Base-by-base conservation (phyloP, 805 yeast genomes). In the Pichia californica region DNA sequence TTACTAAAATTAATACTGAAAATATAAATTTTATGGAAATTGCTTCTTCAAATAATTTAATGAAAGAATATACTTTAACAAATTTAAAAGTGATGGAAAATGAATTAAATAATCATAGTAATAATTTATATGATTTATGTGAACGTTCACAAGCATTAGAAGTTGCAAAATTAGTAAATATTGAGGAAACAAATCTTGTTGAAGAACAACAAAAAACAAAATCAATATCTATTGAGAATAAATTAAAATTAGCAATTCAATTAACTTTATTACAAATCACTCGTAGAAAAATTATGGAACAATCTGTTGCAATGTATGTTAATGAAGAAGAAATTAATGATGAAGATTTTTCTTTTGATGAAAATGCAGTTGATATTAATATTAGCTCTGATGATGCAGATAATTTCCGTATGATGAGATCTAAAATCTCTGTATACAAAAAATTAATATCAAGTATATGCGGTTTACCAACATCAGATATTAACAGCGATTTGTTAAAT, bases 381-480 rank as follows among this genome's bases (percentile, higher is more conserved):
- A 34, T 32, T 5, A n/a, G 15, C 10, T 16, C 20, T 5, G 25
- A 28, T 14, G 34, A 35, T 26, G 26, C 28, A 9, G 43, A 43
- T 7, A 27, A 27, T 35, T 38, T 37, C 6, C 48, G 38, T 18
- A 45, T 39, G 36, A 46, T 55, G 14, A 56, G 54, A 25, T 59
- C 59, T 54, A 88, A 87, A 58, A 83, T 62, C 25, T 50, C 50
- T 31, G 48, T 60, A 15, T 60, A 91, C 67, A 73, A 95, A 50
- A 79, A 79, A 55, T 69, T 91, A 48, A 81, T 93, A 34, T 76
- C 91, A 20, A 66, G 79, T 37, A 76, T 87, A 38, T 84, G 94
- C 58, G 95, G 87, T 2, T 71, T 88, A 43, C 77, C 80, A 39
- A 72, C 81, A 18, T 94, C 86, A 47, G 93, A 84, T 47, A 81